Conservation (phyloP, 345 rosid genomes). For the Tarenaya hassleriana region DNA sequence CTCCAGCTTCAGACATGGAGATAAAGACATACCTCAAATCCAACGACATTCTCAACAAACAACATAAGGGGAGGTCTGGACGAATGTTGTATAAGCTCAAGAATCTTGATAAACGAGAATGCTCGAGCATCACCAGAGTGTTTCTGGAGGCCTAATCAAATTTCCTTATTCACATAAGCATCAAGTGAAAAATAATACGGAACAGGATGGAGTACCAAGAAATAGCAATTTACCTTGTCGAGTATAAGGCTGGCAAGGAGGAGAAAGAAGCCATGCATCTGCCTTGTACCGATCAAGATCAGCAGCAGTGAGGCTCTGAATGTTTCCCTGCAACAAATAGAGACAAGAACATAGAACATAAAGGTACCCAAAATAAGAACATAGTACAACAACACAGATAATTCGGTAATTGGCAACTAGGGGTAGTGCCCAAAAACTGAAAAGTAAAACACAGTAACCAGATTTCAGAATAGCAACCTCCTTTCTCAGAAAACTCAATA, state of each 20-base stretch:
- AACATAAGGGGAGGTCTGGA: conserved; percentile 53
- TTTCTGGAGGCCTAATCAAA: conserved; percentile 69
- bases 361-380: neutral
- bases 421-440: too few relatives aligned
- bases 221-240: conserved; percentile 58
- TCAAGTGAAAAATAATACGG: neutral
- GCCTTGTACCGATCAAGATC: conserved; percentile 66
- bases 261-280: conserved; percentile 94
- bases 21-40: conserved; percentile 63
- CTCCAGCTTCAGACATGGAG: conserved; percentile 5
- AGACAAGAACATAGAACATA: conserved; percentile 3
- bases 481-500: too few relatives aligned
- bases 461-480: too few relatives aligned
- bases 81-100: conserved; percentile 69
- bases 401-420: neutral
- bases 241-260: conserved; percentile 98
- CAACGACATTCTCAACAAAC: conserved; percentile 83
- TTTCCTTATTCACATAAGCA: conserved; percentile 13
- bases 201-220: neutral
- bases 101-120: conserved; percentile 76
- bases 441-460: too few relatives aligned
- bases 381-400: neutral
- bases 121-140: conserved; percentile 95
- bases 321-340: conserved; percentile 95
- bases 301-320: conserved; percentile 69